Evolutionary conservation across 768 basidiomycete species (phyloP), one percentile per base, ranked within the genome.

Genomic region (Mycena maculata): DNA sequence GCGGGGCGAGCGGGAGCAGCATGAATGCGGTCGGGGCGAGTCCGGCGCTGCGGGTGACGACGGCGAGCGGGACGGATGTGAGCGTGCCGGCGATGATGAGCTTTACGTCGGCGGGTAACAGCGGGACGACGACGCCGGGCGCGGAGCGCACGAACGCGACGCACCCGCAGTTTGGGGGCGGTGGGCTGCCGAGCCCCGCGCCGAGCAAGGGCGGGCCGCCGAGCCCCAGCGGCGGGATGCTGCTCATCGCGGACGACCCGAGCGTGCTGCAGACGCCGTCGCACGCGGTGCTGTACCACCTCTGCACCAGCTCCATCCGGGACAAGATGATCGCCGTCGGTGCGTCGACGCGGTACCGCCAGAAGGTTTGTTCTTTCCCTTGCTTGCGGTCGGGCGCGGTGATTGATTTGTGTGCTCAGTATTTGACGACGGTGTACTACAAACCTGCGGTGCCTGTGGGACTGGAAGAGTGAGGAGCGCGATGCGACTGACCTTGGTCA

Each of bases 251-350:
- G 28, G 92, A 93, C 78, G 92, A 93, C 73, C 90, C 87, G 70
- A 90, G 89, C 60, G 90, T 93, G 68, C 76, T 93, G 68, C 90
- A 92, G 27, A 90, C 92, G 48, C 92, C 92, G 41, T 90, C 88
- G 47, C 92, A 93, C 76, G 90, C 90, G 54, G 90, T 93, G 31
- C 80, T 93, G 70, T 91, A 92, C 72, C 92, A 93, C 72, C 79
- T 93, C 67, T 90, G 90, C 66, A 92, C 92, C 65, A 91, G 90
- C 68, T 91, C 92, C 41, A 93, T 93, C 71, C 85, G 87, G 73
- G 91, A 91, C 74, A 91, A 90, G 16, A 90, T 91, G 48, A 79
- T 93, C 39, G 91, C 91, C 31, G 90, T 93, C 13, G 91, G 88
- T 20, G 90, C 87, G 57, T 92, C 92, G 56, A 92, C 88, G 60